These are phyloP conservation scores for Paracorniculantispora psalliotae DNA, from an alignment of 2,329 filamentous ascomycete genomes.

Conservation along the genomic window DNA sequence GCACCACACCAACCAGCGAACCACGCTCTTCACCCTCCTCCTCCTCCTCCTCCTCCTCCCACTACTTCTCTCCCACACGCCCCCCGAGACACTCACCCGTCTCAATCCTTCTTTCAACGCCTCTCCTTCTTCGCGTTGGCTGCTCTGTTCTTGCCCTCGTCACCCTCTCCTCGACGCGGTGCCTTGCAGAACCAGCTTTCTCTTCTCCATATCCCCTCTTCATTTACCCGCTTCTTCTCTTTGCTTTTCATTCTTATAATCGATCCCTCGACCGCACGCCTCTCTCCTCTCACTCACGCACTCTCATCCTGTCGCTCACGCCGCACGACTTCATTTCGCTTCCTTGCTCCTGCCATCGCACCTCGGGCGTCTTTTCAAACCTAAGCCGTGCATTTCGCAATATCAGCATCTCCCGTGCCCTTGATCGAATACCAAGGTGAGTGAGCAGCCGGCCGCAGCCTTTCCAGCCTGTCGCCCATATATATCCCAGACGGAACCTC, in stretches of 20 bases:
- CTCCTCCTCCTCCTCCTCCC: background rate
- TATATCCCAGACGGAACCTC: background rate
- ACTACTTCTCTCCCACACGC: slow-evolving; percentile 4
- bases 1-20: too few species aligned
- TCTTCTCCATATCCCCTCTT: background rate
- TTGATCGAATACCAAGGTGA: background rate
- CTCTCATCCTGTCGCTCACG: background rate
- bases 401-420: background rate
- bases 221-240: background rate
- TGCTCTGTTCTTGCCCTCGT: background rate
- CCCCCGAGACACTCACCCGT: background rate
- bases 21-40: background rate
- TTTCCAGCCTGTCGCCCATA: background rate
- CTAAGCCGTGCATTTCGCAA: background rate
- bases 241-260: slow-evolving; percentile 8
- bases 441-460: background rate
- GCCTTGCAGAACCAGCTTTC: background rate
- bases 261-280: background rate
- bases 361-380: background rate
- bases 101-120: background rate
- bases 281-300: background rate
- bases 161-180: background rate
- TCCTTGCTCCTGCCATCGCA: background rate
- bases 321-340: background rate
- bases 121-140: background rate